Percentiles rank a stretch among this genome's conserved stretches.
Conservation (phyloP, 768 basidiomycete genomes). For the Calvatia gigantea region DNA sequence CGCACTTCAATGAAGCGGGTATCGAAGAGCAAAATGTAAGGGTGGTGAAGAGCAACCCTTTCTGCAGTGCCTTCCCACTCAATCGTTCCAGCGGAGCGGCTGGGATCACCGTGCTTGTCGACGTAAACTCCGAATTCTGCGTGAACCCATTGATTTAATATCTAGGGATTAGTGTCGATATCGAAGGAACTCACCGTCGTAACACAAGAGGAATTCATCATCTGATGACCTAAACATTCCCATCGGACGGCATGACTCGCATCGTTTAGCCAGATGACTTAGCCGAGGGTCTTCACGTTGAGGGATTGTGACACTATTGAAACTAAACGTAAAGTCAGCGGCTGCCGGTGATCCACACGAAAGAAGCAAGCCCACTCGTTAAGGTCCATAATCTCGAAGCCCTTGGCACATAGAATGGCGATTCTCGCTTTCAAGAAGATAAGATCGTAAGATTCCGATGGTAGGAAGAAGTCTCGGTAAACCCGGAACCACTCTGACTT, state of each 20-base stretch:
- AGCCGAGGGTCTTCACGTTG: constrained; percentile 67
- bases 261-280: constrained; percentile 75
- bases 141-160: not conserved
- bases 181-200: constrained; percentile 66
- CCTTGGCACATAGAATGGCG: constrained; percentile 88
- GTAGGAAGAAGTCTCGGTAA: constrained; percentile 92
- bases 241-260: constrained; percentile 82
- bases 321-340: constrained; percentile 39
- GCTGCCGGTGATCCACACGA: not conserved
- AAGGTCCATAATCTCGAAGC: constrained; percentile 97
- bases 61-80: constrained; percentile 97
- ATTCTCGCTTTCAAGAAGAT: constrained; percentile 93
- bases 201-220: constrained; percentile 91
- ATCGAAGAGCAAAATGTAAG: constrained; percentile 89
- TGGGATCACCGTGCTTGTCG: constrained; percentile 89
- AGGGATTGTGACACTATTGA: constrained; percentile 88
- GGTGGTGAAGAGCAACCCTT: constrained; percentile 85
- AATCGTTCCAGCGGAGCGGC: constrained; percentile 67
- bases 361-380: constrained; percentile 66
- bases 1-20: constrained; percentile 90
- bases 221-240: constrained; percentile 94
- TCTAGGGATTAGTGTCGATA: not conserved
- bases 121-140: constrained; percentile 93
- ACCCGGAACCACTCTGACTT: constrained; percentile 94
- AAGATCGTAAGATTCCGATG: constrained; percentile 86